Percentiles rank a stretch among this genome's conserved stretches.
Conservation (phyloP, 208 protist genomes). For the Strigomonas culicis region DNA sequence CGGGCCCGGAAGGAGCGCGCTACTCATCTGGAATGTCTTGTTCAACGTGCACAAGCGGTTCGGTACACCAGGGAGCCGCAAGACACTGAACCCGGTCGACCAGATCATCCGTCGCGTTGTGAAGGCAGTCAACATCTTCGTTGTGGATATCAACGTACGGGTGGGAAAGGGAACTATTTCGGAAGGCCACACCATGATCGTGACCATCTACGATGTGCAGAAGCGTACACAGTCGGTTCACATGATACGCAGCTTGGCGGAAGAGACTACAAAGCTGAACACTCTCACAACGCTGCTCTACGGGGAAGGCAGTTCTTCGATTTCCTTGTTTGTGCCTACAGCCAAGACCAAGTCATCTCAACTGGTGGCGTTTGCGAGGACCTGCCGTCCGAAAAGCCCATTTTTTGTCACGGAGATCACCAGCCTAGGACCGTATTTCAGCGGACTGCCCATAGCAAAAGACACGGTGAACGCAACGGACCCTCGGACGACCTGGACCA, state of each 20-base stretch:
- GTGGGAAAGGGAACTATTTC: conserved; percentile 85
- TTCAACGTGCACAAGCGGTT: conserved; percentile 84
- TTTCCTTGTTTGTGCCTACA: conserved; percentile 87
- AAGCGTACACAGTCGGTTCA: conserved; percentile 74
- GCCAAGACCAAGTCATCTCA: conserved; percentile 60
- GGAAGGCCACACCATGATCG: conserved; percentile 90
- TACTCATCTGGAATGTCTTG: conserved; percentile 75
- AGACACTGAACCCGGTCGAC: conserved; percentile 80
- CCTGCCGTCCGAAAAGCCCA: conserved; percentile 86
- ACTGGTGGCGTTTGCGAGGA: conserved; percentile 85
- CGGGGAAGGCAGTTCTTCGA: conserved; percentile 86
- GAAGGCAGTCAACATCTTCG: conserved; percentile 89
- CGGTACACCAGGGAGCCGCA: conserved; percentile 79
- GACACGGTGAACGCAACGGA: conserved; percentile 56
- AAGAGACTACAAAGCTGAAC: conserved; percentile 82
- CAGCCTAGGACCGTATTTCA: conserved; percentile 71
- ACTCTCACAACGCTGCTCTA: conserved; percentile 81
- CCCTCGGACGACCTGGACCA: conserved; percentile 67
- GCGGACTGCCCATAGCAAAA: conserved; percentile 50
- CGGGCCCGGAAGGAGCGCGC: conserved; percentile 44
- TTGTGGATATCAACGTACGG: conserved; percentile 85
- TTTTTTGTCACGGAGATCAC: conserved; percentile 86
- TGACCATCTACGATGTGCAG: conserved; percentile 88
- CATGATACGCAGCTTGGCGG: conserved; percentile 85
- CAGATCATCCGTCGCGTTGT: conserved; percentile 87